phyloP scores from a whole-genome alignment of 2,329 filamentous ascomycete genomes.

The Didymella arachidicola region DNA sequence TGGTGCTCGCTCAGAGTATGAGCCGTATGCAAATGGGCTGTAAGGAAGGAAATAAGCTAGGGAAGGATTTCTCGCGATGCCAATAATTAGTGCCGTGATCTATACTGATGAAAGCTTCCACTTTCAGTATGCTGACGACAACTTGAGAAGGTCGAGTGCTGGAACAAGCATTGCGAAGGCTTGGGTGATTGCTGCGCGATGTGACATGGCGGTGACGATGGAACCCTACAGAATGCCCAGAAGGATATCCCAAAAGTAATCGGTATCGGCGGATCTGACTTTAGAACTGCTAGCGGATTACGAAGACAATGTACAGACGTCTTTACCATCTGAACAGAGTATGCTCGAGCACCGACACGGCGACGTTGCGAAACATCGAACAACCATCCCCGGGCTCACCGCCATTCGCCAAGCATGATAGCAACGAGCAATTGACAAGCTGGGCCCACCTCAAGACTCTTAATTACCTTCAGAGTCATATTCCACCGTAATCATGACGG shows the following conservation, averaged over 20 bases:
- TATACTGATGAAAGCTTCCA: conserved; percentile 7
- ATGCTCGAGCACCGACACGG: neutral
- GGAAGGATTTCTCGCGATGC: neutral
- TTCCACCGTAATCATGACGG: neutral
- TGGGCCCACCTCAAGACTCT: neutral
- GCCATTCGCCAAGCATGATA: conserved; percentile 11
- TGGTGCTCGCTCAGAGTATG: neutral
- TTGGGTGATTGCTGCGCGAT: conserved; percentile 1
- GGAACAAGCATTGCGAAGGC: conserved; percentile 6
- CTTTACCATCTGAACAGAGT: neutral
- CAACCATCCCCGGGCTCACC: neutral
- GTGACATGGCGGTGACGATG: conserved; percentile 10
- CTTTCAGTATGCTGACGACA: conserved; percentile 9
- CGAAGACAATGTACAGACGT: neutral
- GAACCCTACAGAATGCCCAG: conserved; percentile 3
- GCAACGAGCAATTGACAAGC: neutral
- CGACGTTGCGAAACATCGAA: neutral
- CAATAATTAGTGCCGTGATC: conserved; percentile 21
- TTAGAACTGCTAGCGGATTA: neutral
- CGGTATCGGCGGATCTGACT: neutral
- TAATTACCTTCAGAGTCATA: neutral
- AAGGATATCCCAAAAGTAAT: neutral
- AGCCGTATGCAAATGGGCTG: neutral
- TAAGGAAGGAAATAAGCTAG: neutral
- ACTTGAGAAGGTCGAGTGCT: conserved; percentile 7